Base-by-base conservation (phyloP, 371 early-diverging fungal species). In the Smittium culicis region DNA sequence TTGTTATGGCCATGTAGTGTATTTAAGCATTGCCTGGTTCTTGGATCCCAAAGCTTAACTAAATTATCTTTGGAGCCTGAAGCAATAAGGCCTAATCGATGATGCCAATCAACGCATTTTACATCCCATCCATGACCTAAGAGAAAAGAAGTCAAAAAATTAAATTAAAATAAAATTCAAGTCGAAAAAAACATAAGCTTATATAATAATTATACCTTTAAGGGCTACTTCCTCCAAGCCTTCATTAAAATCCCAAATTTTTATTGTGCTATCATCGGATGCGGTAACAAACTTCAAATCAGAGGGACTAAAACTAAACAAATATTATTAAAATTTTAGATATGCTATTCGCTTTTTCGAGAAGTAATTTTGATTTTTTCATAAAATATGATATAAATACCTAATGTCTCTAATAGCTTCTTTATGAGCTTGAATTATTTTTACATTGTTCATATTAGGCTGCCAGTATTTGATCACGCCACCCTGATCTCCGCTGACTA, bases 101-200 rank as follows among this genome's bases (percentile, higher is more conserved):
- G 95, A 77, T 99, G 99, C 99, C 99, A 99, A 73, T 99, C 96
- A 1, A 98, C 86, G 70, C 93, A 90, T 73, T 95, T 91, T 17
- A 99, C 99, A 80, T 99, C 99, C 98, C 99, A 98, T 61, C 96
- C 98, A 78, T 99, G 99, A 0, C 99, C 99, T 54, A 85, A 85
- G 61, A 96, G 63, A 45, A 45, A 45, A 45, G 45, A 45, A 8
- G 20, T 14, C 8, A 45, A 45, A 8, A 45, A 45, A 45, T n/a
- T n/a, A 25, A 57, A 16, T 20, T 3, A 27, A 57, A 57, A 57
- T 27, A n/a, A 8, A 25, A n/a, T 57, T 57, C 27, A 25, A 57
- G 27, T 16, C 3, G 57, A 57, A 11, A 25, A n/a, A 27, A 27
- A 16, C 3, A 45, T 11, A 45, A 11, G 5, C 3, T 20, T 20